Conservation (phyloP, 768 basidiomycete species). For the Lepiota subincarnata region DNA sequence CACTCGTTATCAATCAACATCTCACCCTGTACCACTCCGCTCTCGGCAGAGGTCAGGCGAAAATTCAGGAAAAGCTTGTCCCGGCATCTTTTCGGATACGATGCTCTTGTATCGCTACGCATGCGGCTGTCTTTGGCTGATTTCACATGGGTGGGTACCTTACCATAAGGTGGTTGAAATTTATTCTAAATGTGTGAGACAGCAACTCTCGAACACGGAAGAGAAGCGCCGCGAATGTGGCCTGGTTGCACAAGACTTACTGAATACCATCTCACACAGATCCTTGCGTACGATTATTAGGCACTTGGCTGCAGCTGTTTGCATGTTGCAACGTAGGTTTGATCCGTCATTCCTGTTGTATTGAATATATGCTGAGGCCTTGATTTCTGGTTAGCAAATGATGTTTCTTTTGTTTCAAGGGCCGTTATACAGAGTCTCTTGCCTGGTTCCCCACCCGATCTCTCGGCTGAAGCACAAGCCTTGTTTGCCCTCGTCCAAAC, state of each 20-base stretch:
- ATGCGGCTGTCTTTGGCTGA: conserved; percentile 53
- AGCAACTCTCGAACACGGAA: conserved; percentile 47
- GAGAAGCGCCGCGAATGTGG: conserved; percentile 45
- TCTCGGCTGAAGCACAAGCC: conserved; percentile 30
- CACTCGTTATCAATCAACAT: conserved; percentile 28
- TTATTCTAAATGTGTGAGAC: neutral
- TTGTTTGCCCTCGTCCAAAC: conserved; percentile 26
- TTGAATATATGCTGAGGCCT: neutral
- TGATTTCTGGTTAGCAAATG: conserved; percentile 38
- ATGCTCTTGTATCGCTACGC: conserved; percentile 46
- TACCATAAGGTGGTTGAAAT: neutral
- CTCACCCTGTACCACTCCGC: conserved; percentile 19
- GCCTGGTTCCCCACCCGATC: conserved; percentile 41
- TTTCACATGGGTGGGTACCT: conserved; percentile 38
- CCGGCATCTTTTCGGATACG: conserved; percentile 61
- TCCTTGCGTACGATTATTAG: conserved; percentile 52
- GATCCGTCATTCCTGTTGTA: conserved; percentile 3
- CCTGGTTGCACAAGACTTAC: conserved; percentile 43
- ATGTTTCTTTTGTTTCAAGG: conserved; percentile 63
- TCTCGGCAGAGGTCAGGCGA: conserved; percentile 33
- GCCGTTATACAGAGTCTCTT: conserved; percentile 57
- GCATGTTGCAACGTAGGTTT: conserved; percentile 41
- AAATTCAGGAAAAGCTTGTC: conserved; percentile 50
- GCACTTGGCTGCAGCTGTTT: conserved; percentile 46
- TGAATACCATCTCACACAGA: conserved; percentile 49